phyloP scores from a whole-genome alignment of 805 yeast genomes.

The Nakazawaea laoshanensis region DNA sequence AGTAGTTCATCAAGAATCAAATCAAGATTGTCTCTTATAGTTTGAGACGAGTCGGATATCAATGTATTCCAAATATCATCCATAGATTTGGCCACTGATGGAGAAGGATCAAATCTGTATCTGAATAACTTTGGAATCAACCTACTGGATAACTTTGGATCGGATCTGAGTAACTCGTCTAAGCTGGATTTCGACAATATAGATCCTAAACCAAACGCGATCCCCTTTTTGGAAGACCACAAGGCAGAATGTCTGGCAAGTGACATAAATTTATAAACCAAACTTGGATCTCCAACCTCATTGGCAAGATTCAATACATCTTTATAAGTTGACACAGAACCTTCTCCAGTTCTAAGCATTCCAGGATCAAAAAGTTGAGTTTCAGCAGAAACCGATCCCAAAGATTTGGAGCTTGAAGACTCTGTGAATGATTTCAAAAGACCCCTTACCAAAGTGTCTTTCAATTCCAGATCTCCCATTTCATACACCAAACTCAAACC shows the following conservation, averaged over 20 bases:
- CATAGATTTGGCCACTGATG: conserved; percentile 74
- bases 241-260: conserved; percentile 78
- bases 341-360: conserved; percentile 68
- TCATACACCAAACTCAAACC: conserved; percentile 82
- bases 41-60: conserved; percentile 47
- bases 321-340: conserved; percentile 83
- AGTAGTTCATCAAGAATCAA: conserved; percentile 58
- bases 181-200: conserved; percentile 73
- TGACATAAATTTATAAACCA: conserved; percentile 92
- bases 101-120: conserved; percentile 78
- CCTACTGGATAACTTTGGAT: conserved; percentile 44
- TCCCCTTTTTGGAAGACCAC: conserved; percentile 91
- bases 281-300: conserved; percentile 91
- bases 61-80: conserved; percentile 78
- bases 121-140: conserved; percentile 79
- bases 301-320: conserved; percentile 84
- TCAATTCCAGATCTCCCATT: conserved; percentile 55
- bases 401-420: conserved; percentile 34
- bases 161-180: conserved; percentile 47
- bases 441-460: conserved; percentile 66
- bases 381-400: conserved; percentile 67
- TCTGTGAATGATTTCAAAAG: conserved; percentile 74
- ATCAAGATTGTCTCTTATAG: conserved; percentile 45
- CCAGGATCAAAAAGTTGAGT: conserved; percentile 86
- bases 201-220: conserved; percentile 88